These are phyloP conservation scores for Canariomyces notabilis DNA, from an alignment of 2,329 filamentous ascomycete species.

Conservation along the genomic window DNA sequence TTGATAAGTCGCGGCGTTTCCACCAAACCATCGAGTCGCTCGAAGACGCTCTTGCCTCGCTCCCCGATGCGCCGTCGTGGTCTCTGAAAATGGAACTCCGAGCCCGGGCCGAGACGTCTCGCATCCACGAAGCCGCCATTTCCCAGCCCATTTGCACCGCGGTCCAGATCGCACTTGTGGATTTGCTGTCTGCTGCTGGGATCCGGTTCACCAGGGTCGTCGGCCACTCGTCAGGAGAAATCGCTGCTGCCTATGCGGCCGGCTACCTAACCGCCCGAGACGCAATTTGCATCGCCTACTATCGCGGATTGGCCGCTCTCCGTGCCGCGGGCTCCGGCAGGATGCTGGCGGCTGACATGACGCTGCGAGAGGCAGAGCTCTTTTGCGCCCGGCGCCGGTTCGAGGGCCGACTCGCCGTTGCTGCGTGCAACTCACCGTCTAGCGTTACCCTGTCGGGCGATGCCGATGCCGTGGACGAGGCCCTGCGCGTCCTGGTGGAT, in stretches of 20 bases:
- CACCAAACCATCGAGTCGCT: not conserved
- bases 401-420: conserved; percentile 27
- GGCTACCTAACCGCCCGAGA: conserved; percentile 37
- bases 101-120: not conserved
- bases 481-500: conserved; percentile 9
- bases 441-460: conserved; percentile 37
- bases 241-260: conserved; percentile 45
- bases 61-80: conserved; percentile 17
- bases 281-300: conserved; percentile 42
- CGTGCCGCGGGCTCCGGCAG: conserved; percentile 28
- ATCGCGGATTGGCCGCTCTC: conserved; percentile 35
- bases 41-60: not conserved
- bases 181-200: conserved; percentile 31
- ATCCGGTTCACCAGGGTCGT: conserved; percentile 34
- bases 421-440: conserved; percentile 32
- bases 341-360: conserved; percentile 45
- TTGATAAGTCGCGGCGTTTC: conserved; percentile 1
- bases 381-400: conserved; percentile 20
- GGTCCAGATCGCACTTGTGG: conserved; percentile 37
- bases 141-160: conserved; percentile 35
- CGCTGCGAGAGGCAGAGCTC: conserved; percentile 32
- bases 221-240: conserved; percentile 48
- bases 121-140: conserved; percentile 21
- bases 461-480: conserved; percentile 13
- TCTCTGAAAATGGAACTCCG: conserved; percentile 12